These are phyloP conservation scores for Colletotrichum melonis DNA, from an alignment of 2,329 filamentous ascomycete genomes.

Conservation along the genomic window DNA sequence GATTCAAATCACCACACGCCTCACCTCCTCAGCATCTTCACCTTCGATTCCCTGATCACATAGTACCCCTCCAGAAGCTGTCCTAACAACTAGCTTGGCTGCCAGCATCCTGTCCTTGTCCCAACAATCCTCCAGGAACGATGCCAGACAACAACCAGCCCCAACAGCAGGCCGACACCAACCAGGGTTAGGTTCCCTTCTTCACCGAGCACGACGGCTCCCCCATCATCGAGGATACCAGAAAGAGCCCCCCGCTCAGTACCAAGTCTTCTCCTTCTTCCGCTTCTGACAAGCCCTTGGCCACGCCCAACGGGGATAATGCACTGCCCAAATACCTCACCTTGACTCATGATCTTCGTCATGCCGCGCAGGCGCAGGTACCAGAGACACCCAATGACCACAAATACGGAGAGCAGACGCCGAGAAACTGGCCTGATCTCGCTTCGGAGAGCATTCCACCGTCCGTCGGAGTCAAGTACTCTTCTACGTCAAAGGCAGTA, in stretches of 20 bases:
- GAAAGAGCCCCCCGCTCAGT: neutral
- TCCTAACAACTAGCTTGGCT: neutral
- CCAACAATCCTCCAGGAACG: neutral
- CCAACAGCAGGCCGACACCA: neutral
- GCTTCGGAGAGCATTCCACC: no score
- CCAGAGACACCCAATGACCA: neutral
- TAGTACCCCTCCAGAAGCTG: neutral
- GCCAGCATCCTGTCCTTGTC: neutral
- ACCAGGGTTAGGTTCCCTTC: slow-evolving; percentile 26
- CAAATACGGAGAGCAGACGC: neutral
- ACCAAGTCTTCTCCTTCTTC: neutral
- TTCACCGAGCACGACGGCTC: slow-evolving; percentile 25
- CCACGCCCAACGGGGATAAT: neutral
- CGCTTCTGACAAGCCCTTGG: neutral
- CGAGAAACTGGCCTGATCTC: neutral
- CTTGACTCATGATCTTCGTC: neutral
- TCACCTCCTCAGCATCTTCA: neutral
- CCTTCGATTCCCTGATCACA: neutral
- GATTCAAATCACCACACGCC: neutral
- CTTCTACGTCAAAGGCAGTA: neutral
- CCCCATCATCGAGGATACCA: slow-evolving; percentile 11
- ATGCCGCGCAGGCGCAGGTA: neutral
- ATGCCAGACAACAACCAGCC: slow-evolving; percentile 3
- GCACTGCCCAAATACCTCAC: neutral
- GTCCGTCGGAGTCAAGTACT: neutral